phyloP scores from a whole-genome alignment of 148 eudicot genomes.

The Selenicereus undatus region DNA sequence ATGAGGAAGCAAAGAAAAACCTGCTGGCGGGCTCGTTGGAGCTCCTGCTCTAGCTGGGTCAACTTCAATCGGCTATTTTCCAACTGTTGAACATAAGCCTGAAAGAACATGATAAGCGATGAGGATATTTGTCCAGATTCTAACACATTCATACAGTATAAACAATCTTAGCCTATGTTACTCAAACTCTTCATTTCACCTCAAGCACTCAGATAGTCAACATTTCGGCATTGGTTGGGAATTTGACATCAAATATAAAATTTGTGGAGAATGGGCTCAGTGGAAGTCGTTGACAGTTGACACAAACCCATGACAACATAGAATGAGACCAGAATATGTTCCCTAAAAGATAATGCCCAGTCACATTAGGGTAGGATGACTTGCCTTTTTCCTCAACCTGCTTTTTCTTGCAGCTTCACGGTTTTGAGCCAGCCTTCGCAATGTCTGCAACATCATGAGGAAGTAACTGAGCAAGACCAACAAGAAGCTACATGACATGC shows the following conservation, averaged over 20 bases:
- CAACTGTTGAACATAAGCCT: slow-evolving; percentile 83
- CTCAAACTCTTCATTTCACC: neutral
- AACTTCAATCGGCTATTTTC: slow-evolving; percentile 43
- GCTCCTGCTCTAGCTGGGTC: slow-evolving; percentile 45
- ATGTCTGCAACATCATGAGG: slow-evolving; percentile 45
- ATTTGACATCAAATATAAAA: neutral
- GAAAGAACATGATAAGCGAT: neutral
- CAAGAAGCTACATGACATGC: neutral
- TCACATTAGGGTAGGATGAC: neutral
- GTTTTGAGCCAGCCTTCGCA: slow-evolving; percentile 92
- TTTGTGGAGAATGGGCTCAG: neutral
- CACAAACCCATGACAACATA: too few relatives aligned
- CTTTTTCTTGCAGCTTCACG: slow-evolving; percentile 99
- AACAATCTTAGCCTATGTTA: neutral
- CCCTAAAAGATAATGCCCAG: neutral
- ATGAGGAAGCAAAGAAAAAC: slow-evolving; percentile 16
- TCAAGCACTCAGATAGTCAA: neutral
- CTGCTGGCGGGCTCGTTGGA: slow-evolving; percentile 48
- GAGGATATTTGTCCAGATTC: too few relatives aligned
- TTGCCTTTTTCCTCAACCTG: slow-evolving; percentile 78
- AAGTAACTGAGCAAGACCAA: neutral
- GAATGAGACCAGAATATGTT: neutral
- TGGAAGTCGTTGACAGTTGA: neutral
- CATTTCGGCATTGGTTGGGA: neutral
- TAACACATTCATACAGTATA: too few relatives aligned